Conservation (phyloP, 345 rosid species). For the Trapa incisa region DNA sequence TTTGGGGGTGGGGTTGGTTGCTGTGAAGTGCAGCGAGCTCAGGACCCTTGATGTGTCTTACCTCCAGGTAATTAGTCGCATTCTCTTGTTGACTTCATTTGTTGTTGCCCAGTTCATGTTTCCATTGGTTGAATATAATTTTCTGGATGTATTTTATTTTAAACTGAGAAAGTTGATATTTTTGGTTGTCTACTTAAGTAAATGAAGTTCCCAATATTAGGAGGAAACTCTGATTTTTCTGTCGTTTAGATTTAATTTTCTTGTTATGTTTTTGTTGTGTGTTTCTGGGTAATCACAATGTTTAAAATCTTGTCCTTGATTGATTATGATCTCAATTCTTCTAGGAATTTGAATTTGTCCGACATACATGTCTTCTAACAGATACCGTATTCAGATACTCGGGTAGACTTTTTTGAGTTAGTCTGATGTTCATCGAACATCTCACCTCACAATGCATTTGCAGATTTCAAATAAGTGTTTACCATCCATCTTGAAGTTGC, state of each 20-base stretch:
- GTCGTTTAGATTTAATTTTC: not conserved
- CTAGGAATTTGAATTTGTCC: not conserved
- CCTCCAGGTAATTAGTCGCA: slow-evolving; percentile 36
- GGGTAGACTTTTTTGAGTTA: not conserved
- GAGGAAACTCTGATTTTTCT: not conserved
- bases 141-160: not conserved
- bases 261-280: not conserved
- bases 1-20: slow-evolving; percentile 50
- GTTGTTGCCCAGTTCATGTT: not conserved
- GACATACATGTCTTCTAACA: too few species aligned
- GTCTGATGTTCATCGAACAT: not conserved
- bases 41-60: slow-evolving; percentile 55
- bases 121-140: not conserved
- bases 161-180: not conserved
- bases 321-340: not conserved
- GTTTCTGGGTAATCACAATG: not conserved
- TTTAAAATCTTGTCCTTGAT: not conserved
- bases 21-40: slow-evolving; percentile 53
- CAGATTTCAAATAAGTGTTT: slow-evolving; percentile 51
- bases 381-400: not conserved
- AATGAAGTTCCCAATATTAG: not conserved
- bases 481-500: slow-evolving; percentile 38
- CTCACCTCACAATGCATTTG: slow-evolving; percentile 4
- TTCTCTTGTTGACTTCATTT: too few species aligned
- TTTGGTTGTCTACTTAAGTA: not conserved